Base-by-base conservation (phyloP, 352 stramenopile genomes). In the Globisporangium rhizosaccharum region DNA sequence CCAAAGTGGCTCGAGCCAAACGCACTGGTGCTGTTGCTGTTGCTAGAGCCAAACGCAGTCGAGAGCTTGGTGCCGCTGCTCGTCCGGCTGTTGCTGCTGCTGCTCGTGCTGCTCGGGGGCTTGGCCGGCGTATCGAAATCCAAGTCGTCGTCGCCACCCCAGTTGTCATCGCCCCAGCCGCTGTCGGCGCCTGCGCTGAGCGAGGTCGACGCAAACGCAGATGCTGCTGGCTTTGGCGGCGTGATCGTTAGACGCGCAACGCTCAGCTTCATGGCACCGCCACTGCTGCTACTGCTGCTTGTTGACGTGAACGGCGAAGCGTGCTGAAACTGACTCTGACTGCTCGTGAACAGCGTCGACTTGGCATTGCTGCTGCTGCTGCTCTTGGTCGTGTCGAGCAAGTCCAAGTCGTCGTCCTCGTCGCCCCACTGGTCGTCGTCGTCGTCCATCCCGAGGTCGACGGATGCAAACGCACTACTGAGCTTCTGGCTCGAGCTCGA, bases 131-230 rank as follows among this genome's bases (percentile, higher is more conserved):
- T 46, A 28, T 68, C 63, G 2, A 85, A 56, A 46, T 77, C 65
- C 15, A 84, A 53, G 12, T 85, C 75, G 55, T 80, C 72, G 39
- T 82, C 73, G 23, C 60, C 76, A 26, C 78, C 82, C 79, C 79
- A 92, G 54, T 79, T 88, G 45, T 90, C 82, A 50, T 88, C 72
- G 12, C 68, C 76, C 82, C 82, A 90, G 3, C 57, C 75, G 28
- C 53, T 75, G 30, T 76, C 62, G 2, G 59, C 47, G 0, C 51
- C 72, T 42, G 58, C 65, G 44, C 67, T 62, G 44, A 82, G 73
- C 26, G 53, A 65, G 8, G 53, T 49, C 18, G 53, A 57, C 0
- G 59, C 47, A 46, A 66, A 57, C 7, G 53, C 53, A 28, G 70
- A 70, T 0, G 68, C 49, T 25, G 48, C 18, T 47, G 59, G 28